Conservation (phyloP, 2,329 filamentous ascomycete species). For the Orbilia javanica region DNA sequence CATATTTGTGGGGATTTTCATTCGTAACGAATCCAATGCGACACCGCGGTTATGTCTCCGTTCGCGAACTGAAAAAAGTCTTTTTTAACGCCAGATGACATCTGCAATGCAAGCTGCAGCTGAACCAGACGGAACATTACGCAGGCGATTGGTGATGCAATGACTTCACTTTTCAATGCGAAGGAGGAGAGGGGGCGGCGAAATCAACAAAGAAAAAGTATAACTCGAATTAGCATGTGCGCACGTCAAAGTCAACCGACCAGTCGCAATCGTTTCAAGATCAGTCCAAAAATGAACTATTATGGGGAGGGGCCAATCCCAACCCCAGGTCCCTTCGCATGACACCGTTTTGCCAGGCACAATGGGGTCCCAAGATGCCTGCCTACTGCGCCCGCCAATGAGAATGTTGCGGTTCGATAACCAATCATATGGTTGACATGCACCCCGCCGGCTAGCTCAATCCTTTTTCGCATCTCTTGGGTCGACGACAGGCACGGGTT, state of each 20-base stretch:
- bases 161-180: conserved; percentile 11
- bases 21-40: not conserved
- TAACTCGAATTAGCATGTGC: not conserved
- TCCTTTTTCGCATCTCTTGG: conserved; percentile 11
- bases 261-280: conserved; percentile 35
- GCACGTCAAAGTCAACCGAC: conserved; percentile 39
- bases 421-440: conserved; percentile 28
- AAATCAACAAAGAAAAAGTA: too few species aligned
- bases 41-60: not conserved
- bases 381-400: conserved; percentile 12
- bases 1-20: not conserved
- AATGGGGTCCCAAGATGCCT: not conserved
- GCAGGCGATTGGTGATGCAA: conserved; percentile 43
- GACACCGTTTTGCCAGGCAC: conserved; percentile 15
- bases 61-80: conserved; percentile 27
- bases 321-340: not conserved
- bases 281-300: conserved; percentile 24
- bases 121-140: not conserved
- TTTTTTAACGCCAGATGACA: not conserved
- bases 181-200: not conserved
- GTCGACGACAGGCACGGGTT: conserved; percentile 5
- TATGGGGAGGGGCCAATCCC: conserved; percentile 16
- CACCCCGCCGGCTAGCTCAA: conserved; percentile 13
- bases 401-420: conserved; percentile 26
- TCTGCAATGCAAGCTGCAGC: conserved; percentile 23